Evolutionary conservation across 352 stramenopile genomes (phyloP).

Genomic region (Globisporangium camurandrum): DNA sequence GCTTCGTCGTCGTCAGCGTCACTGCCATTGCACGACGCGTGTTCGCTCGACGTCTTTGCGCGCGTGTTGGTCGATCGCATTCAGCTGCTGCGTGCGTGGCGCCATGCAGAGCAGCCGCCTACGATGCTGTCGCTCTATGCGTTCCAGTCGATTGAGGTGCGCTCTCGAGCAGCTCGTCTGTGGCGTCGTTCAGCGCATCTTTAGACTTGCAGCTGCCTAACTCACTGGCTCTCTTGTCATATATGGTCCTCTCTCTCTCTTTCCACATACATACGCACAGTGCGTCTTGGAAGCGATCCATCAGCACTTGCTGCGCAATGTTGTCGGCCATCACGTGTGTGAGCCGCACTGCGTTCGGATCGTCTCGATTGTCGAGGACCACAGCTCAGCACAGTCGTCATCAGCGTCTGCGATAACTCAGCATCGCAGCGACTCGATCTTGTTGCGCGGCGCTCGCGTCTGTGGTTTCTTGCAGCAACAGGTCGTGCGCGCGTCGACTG

Average conservation of each 20-base stretch:
- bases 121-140: conserved; percentile 26
- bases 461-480: conserved; percentile 27
- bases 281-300: conserved; percentile 41
- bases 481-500: conserved; percentile 9
- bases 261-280: no score
- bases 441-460: conserved; percentile 17
- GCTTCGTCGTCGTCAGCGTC: not conserved
- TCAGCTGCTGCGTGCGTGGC: conserved; percentile 21
- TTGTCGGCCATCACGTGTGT: conserved; percentile 29
- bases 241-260: not conserved
- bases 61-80: conserved; percentile 22
- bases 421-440: conserved; percentile 17
- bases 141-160: conserved; percentile 31
- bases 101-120: conserved; percentile 14
- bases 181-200: not conserved
- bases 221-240: not conserved
- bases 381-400: not conserved
- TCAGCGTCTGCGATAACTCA: no score
- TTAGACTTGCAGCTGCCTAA: not conserved
- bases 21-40: not conserved
- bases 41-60: conserved; percentile 29
- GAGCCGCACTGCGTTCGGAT: conserved; percentile 26
- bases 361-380: conserved; percentile 34
- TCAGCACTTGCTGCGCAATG: conserved; percentile 46
- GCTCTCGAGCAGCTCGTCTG: no score